Base-by-base conservation (phyloP, 139 green algal genomes). In the Chlamydomonas incerta region DNA sequence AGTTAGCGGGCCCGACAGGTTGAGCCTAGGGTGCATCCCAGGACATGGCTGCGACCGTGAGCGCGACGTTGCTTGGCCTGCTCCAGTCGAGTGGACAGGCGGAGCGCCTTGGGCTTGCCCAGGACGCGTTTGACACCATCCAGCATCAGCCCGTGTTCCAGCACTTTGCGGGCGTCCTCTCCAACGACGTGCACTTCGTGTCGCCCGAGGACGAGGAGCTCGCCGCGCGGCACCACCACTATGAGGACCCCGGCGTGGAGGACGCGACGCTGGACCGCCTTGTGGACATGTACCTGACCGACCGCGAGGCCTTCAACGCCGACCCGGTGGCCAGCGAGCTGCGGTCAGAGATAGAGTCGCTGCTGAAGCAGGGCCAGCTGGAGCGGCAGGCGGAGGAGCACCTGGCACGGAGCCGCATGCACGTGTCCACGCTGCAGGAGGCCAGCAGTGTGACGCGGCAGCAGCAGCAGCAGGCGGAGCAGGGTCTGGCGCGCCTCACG, bases 381-480 rank as follows among this genome's bases (percentile, higher is more conserved):
- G 47, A 37, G 15, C 26, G 15, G 31, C 79, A 68, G 31, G 50
- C 34, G 2, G 66, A 76, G 0, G 31, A 20, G 14, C 9, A 71
- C 14, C 47, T 85, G 8, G 31, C n/a, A 1, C 66, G 79, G 10
- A 37, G 20, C 17, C 29, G 34, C 0, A 13, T 50, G 47, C 79
- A 76, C n/a, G n/a, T 85, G 31, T 21, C 47, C 31, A 50, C 23
- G 11, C 20, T 68, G 24, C 46, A 75, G 0, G 79, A 68, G 13
- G 73, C 55, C 79, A 57, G 31, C 20, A 23, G 47, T 2, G 46
- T 66, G 2, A 63, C 60, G 3, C 79, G 79, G 1, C 47, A 23
- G 47, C 47, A 85, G 33, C 66, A 65, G 66, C 46, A 76, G 47
- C 65, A 76, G 47, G 46, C 23, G n/a, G 66, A 85, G 65, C 79